Percentiles rank a stretch among this genome's conserved stretches.
These are phyloP conservation scores for Penicillium alfredii DNA, from an alignment of 495 filamentous ascomycete genomes.

Conservation along the genomic window DNA sequence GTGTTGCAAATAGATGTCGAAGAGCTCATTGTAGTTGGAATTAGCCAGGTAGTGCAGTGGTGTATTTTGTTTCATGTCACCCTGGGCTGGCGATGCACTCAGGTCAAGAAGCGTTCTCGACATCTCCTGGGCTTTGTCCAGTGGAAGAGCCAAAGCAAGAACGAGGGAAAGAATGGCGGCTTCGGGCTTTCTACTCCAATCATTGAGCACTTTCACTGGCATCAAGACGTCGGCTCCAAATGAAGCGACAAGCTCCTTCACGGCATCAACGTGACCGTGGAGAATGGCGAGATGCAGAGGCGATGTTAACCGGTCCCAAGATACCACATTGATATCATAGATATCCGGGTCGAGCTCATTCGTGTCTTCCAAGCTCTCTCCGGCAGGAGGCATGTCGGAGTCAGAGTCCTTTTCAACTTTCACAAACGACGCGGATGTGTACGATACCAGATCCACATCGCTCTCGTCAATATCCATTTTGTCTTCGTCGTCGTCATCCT, in stretches of 20 bases:
- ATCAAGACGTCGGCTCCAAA: constrained; percentile 69
- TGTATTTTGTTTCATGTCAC: constrained; percentile 52
- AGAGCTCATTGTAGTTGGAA: constrained; percentile 39
- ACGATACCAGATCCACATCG: constrained; percentile 30
- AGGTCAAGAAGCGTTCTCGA: constrained; percentile 55
- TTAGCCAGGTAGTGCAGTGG: constrained; percentile 53
- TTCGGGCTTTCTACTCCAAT: constrained; percentile 37
- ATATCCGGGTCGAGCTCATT: constrained; percentile 65
- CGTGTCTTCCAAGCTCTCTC: constrained; percentile 37
- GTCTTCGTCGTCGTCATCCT: constrained; percentile 34
- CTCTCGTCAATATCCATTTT: constrained; percentile 37
- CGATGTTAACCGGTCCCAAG: constrained; percentile 69
- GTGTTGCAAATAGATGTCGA: constrained; percentile 52
- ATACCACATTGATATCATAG: constrained; percentile 65
- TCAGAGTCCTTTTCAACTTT: constrained; percentile 48
- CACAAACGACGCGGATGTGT: constrained; percentile 58
- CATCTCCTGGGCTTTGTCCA: constrained; percentile 56
- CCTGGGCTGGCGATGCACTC: constrained; percentile 68
- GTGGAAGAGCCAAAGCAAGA: constrained; percentile 42
- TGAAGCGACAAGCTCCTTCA: constrained; percentile 61
- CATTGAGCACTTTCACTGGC: constrained; percentile 57
- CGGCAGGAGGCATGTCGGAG: constrained; percentile 20
- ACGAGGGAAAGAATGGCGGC: constrained; percentile 55
- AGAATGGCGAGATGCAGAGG: constrained; percentile 74
- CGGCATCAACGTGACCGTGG: constrained; percentile 58